Conservation (phyloP, 2,329 filamentous ascomycete species). For the Aspergillus carbonarius region DNA sequence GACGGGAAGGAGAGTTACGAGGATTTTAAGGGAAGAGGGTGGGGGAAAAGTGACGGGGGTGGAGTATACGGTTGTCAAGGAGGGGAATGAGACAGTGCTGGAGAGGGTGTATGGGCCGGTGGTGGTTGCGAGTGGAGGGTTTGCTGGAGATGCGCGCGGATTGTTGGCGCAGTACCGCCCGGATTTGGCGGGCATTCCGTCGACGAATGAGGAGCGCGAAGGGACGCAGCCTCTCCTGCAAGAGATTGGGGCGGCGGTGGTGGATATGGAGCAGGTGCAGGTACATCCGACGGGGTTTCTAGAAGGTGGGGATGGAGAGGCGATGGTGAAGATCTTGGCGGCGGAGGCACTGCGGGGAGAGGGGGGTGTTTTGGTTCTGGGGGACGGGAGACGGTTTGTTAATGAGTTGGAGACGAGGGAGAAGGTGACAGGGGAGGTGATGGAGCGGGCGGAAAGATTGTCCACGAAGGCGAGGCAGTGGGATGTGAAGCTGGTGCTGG, state of each 20-base stretch:
- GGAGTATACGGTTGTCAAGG: conserved; percentile 42
- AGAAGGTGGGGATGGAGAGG: conserved; percentile 49
- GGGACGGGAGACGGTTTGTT: conserved; percentile 55
- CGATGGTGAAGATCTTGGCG: conserved; percentile 60
- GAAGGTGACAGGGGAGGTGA: conserved; percentile 55
- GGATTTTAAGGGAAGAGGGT: conserved; percentile 41
- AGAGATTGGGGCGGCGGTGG: conserved; percentile 39
- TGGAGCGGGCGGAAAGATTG: conserved; percentile 29
- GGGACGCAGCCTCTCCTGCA: conserved; percentile 52
- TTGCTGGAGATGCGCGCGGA: conserved; percentile 61
- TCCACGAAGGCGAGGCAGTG: conserved; percentile 51
- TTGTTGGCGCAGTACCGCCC: conserved; percentile 58
- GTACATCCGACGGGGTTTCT: conserved; percentile 66
- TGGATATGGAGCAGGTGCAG: conserved; percentile 57
- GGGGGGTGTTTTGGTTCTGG: conserved; percentile 56
- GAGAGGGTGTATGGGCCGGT: conserved; percentile 53
- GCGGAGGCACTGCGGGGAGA: conserved; percentile 64
- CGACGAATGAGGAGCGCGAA: conserved; percentile 61
- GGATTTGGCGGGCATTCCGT: conserved; percentile 60
- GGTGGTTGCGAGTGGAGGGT: conserved; percentile 62
- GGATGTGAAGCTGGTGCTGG: conserved; percentile 59
- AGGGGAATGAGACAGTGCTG: conserved; percentile 28
- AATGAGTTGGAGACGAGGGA: conserved; percentile 63
- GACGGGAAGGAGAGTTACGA: conserved; percentile 55
- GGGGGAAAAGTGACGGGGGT: conserved; percentile 51